phyloP scores from a whole-genome alignment of 164 flowering plant species.

The Amborella trichopoda region DNA sequence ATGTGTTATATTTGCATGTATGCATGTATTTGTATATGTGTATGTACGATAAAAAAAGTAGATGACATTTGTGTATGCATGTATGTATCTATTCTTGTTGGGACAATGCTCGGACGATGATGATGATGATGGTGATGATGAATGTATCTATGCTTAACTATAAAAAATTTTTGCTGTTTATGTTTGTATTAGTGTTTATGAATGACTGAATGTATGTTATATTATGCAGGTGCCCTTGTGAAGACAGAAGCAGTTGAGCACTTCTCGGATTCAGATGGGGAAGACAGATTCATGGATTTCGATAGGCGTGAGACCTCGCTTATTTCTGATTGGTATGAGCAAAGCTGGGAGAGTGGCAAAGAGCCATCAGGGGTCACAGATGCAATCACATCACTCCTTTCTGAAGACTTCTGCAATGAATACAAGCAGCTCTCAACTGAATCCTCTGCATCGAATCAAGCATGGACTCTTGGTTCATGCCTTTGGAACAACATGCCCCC shows the following conservation, averaged over 20 bases:
- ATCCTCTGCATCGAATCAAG: constrained; percentile 19
- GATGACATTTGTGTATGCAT: too few relatives aligned
- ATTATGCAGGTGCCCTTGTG: constrained; percentile 23
- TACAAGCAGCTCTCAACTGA: constrained; percentile 25
- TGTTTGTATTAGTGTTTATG: too few relatives aligned
- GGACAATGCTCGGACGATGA: too few relatives aligned
- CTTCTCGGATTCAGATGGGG: constrained; percentile 14
- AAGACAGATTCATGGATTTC: neutral
- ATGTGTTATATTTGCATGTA: too few relatives aligned
- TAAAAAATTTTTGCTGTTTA: too few relatives aligned
- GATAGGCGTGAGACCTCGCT: constrained; percentile 14
- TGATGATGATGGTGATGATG: too few relatives aligned
- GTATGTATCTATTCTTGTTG: too few relatives aligned
- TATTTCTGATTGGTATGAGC: constrained; percentile 40
- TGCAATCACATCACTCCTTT: constrained; percentile 30
- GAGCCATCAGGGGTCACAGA: constrained; percentile 25
- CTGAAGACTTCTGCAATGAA: constrained; percentile 34
- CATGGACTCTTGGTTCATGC: constrained; percentile 21
- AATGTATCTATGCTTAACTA: too few relatives aligned
- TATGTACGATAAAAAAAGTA: too few relatives aligned
- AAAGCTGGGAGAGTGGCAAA: constrained; percentile 14
- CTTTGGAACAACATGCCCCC: constrained; percentile 55
- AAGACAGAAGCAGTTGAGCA: constrained; percentile 37
- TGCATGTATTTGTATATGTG: too few relatives aligned
- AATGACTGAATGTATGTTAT: too few relatives aligned